Evolutionary conservation across 331 rosid species (phyloP).

Genomic region (Rhamnella rubrinervis): DNA sequence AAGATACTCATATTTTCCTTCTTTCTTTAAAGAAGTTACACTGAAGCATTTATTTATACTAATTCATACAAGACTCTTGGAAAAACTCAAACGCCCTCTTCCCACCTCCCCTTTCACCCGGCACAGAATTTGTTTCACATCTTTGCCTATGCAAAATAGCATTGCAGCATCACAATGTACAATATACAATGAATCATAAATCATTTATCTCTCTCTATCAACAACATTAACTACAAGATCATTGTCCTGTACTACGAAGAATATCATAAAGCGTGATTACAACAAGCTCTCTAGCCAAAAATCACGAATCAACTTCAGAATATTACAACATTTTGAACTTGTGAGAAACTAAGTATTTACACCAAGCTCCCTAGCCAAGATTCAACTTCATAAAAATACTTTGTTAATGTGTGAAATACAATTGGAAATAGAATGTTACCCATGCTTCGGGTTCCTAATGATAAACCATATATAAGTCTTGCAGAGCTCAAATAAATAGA

Average conservation of each 20-base stretch:
- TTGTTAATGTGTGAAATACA: neutral
- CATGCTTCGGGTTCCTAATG: neutral
- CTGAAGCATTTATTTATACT: neutral
- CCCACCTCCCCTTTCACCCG: no score
- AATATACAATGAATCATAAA: no score
- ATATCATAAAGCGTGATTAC: neutral
- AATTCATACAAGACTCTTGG: constrained; percentile 3
- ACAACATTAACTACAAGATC: neutral
- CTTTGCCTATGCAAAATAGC: neutral
- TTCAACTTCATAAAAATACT: neutral
- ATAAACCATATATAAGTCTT: neutral
- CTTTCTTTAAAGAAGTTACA: neutral
- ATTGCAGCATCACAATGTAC: neutral
- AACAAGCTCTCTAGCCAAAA: neutral
- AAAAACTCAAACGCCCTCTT: neutral
- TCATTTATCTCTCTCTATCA: no score
- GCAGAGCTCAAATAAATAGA: neutral
- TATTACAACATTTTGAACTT: neutral
- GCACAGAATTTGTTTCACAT: no score
- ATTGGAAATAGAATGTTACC: neutral
- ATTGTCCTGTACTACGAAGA: neutral
- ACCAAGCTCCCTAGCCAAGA: neutral
- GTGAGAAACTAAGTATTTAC: neutral
- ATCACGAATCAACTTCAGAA: neutral
- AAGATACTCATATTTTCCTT: neutral